Conservation (phyloP, 768 basidiomycete species). For the Leccinum imitatum region DNA sequence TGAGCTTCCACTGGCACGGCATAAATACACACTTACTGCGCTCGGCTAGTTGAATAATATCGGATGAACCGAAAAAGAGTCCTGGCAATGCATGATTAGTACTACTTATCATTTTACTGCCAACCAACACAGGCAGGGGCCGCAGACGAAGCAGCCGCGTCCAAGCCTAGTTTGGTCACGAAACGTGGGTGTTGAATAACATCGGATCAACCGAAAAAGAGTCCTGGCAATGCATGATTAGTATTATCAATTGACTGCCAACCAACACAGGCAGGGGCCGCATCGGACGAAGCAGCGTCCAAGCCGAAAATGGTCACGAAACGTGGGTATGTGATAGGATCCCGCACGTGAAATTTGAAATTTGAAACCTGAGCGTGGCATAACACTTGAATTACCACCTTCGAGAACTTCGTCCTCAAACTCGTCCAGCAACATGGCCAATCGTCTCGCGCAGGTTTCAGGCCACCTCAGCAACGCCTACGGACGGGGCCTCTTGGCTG, state of each 20-base stretch:
- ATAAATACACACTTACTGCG: not conserved
- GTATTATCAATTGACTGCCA: not conserved
- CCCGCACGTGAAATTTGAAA: too few species aligned
- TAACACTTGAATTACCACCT: not conserved
- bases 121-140: too few species aligned
- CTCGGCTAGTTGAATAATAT: slow-evolving; percentile 12
- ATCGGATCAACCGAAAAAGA: not conserved
- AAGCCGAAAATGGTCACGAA: not conserved
- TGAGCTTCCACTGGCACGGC: not conserved
- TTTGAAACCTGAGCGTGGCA: not conserved
- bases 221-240: not conserved
- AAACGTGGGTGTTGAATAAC: slow-evolving; percentile 11
- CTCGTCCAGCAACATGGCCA: slow-evolving; percentile 37
- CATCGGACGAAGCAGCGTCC: not conserved
- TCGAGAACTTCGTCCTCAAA: not conserved
- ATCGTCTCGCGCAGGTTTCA: slow-evolving; percentile 66
- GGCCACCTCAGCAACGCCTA: slow-evolving; percentile 59
- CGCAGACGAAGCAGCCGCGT: not conserved
- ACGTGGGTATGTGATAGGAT: too few species aligned
- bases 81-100: not conserved
- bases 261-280: too few species aligned
- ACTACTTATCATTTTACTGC: not conserved
- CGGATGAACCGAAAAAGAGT: not conserved
- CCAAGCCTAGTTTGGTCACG: not conserved
- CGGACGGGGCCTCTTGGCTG: slow-evolving; percentile 59